Base-by-base conservation (phyloP, 352 stramenopile species). In the Pythium phragmiticola region DNA sequence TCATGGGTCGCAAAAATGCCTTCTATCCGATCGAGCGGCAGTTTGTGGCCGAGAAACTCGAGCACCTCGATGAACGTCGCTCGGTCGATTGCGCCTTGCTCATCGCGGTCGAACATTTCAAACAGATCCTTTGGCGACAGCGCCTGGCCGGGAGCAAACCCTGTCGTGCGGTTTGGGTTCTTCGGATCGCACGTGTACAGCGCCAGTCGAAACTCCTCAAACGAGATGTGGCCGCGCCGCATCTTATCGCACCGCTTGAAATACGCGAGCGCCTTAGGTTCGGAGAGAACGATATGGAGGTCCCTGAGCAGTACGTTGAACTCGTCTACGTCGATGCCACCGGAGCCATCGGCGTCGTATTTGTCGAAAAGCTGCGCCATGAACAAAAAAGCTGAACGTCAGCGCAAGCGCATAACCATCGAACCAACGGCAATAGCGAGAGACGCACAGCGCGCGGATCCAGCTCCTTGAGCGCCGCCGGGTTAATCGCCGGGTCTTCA, bases 151-250 rank as follows among this genome's bases (percentile, higher is more conserved):
- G 85, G 81, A 0, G 80, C 73, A 51, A 94, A 94, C 39, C 85
- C 85, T 37, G 61, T 77, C 2, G 82, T 90, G 7, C 82, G 80
- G 13, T 68, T 78, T 7, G 83, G 85, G 52, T 94, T 85, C 66
- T 89, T 90, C 13, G 85, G 83, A 69, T 94, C 85, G 62, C 81
- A 92, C 43, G 83, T 84, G 72, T 85, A 94, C 23, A 94, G 61
- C 46, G 85, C 83, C 42, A 94, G 51, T 12, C 83, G 75, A 52
- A 92, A 92, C 61, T 94, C 85, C 7, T 92, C 83, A 58, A 92
- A 94, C 19, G 82, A 89, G 65, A 92, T 92, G 60, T 66, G 69
- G 9, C 82, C 83, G 34, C 72, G 77, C 14, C 71, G 73, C 57
- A 78, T 75, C 39, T 78, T 75, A 63, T 94, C 85, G 52, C 85